Evolutionary conservation across 1,284 basidiomycete species (phyloP), one percentile per base, ranked within the genome.

Genomic region (Cerrena zonata): DNA sequence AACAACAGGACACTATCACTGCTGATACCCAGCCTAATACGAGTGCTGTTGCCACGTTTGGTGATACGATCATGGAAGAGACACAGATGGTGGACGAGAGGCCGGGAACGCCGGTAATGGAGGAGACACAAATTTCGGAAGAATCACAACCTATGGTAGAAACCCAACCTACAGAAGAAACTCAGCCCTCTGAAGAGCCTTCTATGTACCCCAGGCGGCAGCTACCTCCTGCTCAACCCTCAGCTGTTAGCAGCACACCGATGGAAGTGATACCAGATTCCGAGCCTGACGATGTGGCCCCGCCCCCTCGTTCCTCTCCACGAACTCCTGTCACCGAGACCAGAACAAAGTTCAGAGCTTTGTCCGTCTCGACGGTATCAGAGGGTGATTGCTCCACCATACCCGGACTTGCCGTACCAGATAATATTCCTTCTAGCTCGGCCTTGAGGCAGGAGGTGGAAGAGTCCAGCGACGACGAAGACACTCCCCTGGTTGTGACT

Each of bases 401-500:
- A 15, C 39, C 41, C 45, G 18, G 44, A 40, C 15, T 40, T 42
- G 36, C 54, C 36, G 49, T 56, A 11, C 55, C 55, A 5, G 53
- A 54, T 34, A 50, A 49, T 23, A 42, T 23, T 22, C 41, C 41
- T 10, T 13, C 22, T 15, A 15, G 4, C 19, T 5, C 24, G 5
- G 19, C 49, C 19, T 27, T 19, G 26, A 47, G 50, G 25, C n/a
- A 27, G 34, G 7, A 42, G 46, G 25, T 10, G n/a, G 26, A 43
- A n/a, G 24, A 45, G 21, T 43, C 47, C n/a, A 44, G 48, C 22
- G 24, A 45, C 37, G 57, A 58, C 26, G 43, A 45, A 15, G 59
- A 59, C 15, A 57, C 62, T 46, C n/a, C 56, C 65, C 36, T 54
- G 42, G 55, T 50, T 15, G 13, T 23, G 15, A 22, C 26, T 23